A percentile compares a stretch with the other conserved stretches of the same genome.
Evolutionary conservation across 805 yeast species (phyloP).

Genomic region (Sugiyamaella lignohabitans): DNA sequence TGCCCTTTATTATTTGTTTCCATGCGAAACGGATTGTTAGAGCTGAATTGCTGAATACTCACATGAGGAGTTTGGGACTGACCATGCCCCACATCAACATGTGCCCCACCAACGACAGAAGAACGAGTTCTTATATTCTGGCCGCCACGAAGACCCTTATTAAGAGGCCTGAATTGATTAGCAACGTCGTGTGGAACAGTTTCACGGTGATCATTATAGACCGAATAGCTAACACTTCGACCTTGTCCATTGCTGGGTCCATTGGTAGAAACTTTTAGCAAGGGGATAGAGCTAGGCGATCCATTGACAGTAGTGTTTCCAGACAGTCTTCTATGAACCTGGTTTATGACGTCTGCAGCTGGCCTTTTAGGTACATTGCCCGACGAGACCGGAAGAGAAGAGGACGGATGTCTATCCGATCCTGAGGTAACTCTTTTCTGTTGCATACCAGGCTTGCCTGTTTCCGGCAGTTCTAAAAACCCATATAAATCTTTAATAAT

Average conservation of each 20-base stretch:
- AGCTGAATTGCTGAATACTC: too few relatives aligned
- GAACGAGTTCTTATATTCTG: background rate
- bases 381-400: slow-evolving; percentile 17
- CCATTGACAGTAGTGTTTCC: slow-evolving; percentile 1
- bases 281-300: slow-evolving; percentile 9
- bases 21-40: background rate
- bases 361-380: slow-evolving; percentile 4
- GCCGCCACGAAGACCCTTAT: background rate
- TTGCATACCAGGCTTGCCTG: background rate
- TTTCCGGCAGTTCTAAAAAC: background rate
- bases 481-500: background rate
- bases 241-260: too few relatives aligned
- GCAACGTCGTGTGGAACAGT: too few relatives aligned
- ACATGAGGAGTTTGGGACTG: background rate
- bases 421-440: background rate
- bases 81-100: background rate
- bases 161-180: too few relatives aligned
- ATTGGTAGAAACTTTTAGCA: slow-evolving; percentile 2
- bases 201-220: too few relatives aligned
- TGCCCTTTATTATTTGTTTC: too few relatives aligned
- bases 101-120: background rate
- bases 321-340: slow-evolving; percentile 16
- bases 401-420: slow-evolving; percentile 8
- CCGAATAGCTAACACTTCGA: too few relatives aligned
- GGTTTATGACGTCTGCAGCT: slow-evolving; percentile 15